Percentiles rank a stretch among this genome's conserved stretches.
These are phyloP conservation scores for Elaeis guineensis DNA, from an alignment of 176 grass and related monocot genomes.

Conservation along the genomic window DNA sequence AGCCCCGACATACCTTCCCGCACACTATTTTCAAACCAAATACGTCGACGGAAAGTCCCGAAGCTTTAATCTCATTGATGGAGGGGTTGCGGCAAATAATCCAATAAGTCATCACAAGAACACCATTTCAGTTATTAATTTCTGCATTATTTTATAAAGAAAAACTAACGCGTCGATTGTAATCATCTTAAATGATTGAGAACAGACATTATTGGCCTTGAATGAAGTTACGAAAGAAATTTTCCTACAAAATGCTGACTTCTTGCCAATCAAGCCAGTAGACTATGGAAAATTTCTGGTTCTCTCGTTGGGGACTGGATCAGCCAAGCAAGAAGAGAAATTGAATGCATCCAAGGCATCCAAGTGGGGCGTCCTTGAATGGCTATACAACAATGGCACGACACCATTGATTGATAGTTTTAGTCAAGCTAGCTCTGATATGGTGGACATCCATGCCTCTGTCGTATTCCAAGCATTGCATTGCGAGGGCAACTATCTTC, in stretches of 20 bases:
- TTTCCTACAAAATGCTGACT: no score
- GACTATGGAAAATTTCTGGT: background rate
- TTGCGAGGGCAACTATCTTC: no score
- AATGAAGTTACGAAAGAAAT: no score
- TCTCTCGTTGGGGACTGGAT: background rate
- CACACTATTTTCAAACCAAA: background rate
- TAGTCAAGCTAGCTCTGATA: slow-evolving; percentile 3
- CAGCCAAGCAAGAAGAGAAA: no score
- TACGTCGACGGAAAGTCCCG: background rate
- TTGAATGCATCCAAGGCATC: background rate
- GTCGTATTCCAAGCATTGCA: no score
- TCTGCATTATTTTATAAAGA: no score
- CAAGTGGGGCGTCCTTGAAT: slow-evolving; percentile 6
- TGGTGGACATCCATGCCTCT: background rate
- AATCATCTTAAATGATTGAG: no score
- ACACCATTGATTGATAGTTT: slow-evolving; percentile 10
- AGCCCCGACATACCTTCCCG: background rate
- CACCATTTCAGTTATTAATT: no score
- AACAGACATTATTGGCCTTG: background rate
- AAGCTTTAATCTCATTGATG: background rate
- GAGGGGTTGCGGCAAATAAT: slow-evolving; percentile 13
- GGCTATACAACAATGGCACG: background rate
- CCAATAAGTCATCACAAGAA: background rate
- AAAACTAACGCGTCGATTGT: no score
- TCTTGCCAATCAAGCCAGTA: no score